Evolutionary conservation across 225 moss, liverwort and hornwort genomes (phyloP).

Genomic region (Rhytidiadelphus loreus): DNA sequence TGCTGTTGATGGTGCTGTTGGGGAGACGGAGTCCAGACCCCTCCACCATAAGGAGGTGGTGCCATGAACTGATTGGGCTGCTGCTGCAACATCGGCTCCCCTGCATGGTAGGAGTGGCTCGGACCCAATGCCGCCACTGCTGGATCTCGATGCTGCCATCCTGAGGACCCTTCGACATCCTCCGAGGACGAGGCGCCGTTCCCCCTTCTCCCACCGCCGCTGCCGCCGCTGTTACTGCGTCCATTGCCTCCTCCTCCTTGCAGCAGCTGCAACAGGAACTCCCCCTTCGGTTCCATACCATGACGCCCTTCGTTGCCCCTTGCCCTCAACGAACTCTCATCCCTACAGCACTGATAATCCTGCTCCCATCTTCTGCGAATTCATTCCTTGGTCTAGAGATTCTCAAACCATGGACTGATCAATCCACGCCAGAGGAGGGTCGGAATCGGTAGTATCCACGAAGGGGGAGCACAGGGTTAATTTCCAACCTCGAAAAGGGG

Average conservation of each 20-base stretch:
- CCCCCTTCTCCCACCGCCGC: conserved; percentile 3
- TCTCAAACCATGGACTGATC: neutral
- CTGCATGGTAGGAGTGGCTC: conserved; percentile 63
- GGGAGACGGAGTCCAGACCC: conserved; percentile 25
- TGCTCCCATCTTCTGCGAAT: neutral
- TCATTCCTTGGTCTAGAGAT: neutral
- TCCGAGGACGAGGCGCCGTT: neutral
- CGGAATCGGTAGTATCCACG: neutral
- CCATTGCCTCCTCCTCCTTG: conserved; percentile 34
- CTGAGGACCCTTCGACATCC: conserved; percentile 16
- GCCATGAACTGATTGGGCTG: conserved; percentile 32
- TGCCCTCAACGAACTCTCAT: neutral
- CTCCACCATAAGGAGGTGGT: conserved; percentile 33
- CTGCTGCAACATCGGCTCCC: conserved; percentile 36
- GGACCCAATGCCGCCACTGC: conserved; percentile 95
- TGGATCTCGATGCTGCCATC: conserved; percentile 77
- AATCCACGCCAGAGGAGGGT: neutral
- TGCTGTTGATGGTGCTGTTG: neutral
- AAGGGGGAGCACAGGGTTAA: neutral
- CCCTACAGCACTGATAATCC: neutral
- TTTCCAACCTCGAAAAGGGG: neutral
- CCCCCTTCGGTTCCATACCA: conserved; percentile 63
- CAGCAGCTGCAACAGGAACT: conserved; percentile 75
- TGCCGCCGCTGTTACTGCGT: neutral
- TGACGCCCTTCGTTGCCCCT: conserved; percentile 4